Percentiles rank a stretch among this genome's conserved stretches.
phyloP scores from a whole-genome alignment of 2,329 filamentous ascomycete genomes.

The Kalaharituber pfeilii region DNA sequence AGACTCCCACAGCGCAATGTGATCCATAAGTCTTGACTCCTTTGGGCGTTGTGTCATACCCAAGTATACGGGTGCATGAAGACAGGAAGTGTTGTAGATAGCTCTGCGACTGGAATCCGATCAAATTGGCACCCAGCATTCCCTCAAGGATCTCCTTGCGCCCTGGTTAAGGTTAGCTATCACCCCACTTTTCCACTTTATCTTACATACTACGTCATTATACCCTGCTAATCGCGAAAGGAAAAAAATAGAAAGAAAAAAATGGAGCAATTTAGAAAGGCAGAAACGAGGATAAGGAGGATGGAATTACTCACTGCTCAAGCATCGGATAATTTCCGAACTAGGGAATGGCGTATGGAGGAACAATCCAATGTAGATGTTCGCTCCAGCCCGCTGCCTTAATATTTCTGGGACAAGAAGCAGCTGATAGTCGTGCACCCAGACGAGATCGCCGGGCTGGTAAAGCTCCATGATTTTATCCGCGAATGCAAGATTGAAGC shows the following conservation, averaged over 20 bases:
- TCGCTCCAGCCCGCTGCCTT: constrained; percentile 57
- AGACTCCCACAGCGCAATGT: constrained; percentile 79
- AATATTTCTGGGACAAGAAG: constrained; percentile 78
- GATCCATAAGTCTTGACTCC: constrained; percentile 80
- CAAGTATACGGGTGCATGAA: constrained; percentile 77
- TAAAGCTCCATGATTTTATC: constrained; percentile 76
- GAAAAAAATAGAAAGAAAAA: neutral
- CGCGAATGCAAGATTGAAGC: constrained; percentile 83
- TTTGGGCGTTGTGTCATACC: constrained; percentile 36
- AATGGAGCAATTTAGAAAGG: neutral
- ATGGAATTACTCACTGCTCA: constrained; percentile 3
- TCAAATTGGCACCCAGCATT: constrained; percentile 74
- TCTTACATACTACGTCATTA: neutral
- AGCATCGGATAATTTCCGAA: constrained; percentile 58
- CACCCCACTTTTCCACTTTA: neutral
- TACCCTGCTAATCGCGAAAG: too few species aligned
- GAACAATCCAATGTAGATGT: constrained; percentile 90
- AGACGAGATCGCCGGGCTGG: constrained; percentile 78
- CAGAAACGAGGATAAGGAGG: too few species aligned
- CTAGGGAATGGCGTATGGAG: constrained; percentile 89
- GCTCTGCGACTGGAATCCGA: constrained; percentile 89
- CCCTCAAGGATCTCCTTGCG: constrained; percentile 84
- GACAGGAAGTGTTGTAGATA: constrained; percentile 90
- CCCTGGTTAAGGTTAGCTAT: constrained; percentile 24
- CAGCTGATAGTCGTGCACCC: constrained; percentile 89